phyloP scores from a whole-genome alignment of 2,329 filamentous ascomycete genomes.

The Fusarium neocosmosporiellum region DNA sequence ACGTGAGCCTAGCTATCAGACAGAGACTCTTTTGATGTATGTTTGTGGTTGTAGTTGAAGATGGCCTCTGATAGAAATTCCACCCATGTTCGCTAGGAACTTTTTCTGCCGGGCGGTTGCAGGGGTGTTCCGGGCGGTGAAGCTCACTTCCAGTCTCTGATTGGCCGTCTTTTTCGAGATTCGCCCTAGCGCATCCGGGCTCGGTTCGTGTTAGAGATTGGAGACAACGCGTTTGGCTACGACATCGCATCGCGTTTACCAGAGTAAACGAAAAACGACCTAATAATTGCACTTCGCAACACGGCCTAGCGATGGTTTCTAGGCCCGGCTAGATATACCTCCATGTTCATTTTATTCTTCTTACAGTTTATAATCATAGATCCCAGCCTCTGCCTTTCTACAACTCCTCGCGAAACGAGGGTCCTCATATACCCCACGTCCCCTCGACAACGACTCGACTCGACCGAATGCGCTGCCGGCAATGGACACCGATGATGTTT shows the following conservation, averaged over 20 bases:
- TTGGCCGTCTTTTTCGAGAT: conserved; percentile 22
- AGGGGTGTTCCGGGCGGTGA: conserved; percentile 38
- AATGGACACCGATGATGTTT: conserved; percentile 30
- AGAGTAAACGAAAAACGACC: conserved; percentile 17
- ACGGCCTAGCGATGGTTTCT: conserved; percentile 6
- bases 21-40: conserved; percentile 6
- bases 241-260: conserved; percentile 38
- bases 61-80: conserved; percentile 21
- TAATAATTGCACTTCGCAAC: neutral
- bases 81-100: conserved; percentile 19
- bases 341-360: neutral
- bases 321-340: neutral
- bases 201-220: conserved; percentile 15
- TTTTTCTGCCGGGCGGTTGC: conserved; percentile 44
- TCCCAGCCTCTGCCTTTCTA: neutral
- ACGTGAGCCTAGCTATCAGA: conserved; percentile 3
- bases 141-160: neutral
- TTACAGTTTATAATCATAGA: neutral
- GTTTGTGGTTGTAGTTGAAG: neutral
- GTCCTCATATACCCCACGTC: conserved; percentile 3
- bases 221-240: conserved; percentile 32
- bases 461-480: conserved; percentile 5
- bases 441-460: conserved; percentile 10
- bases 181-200: conserved; percentile 5
- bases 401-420: neutral